Percentiles rank a stretch among this genome's conserved stretches.
phyloP scores from a whole-genome alignment of 1,139 yeast species.

The Yamadazyma dendronema region DNA sequence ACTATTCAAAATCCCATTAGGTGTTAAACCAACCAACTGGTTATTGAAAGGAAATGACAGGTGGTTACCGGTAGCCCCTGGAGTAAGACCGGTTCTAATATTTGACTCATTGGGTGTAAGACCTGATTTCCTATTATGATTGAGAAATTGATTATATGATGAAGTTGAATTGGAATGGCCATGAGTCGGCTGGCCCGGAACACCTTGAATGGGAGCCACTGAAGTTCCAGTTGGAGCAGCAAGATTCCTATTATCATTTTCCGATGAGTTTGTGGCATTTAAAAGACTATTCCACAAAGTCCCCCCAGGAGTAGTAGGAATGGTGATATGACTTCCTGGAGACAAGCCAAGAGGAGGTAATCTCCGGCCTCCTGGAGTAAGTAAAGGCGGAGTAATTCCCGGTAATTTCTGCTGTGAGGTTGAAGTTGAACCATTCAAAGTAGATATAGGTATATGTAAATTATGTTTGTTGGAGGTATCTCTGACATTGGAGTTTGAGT shows the following conservation, averaged over 20 bases:
- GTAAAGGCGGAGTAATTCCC: constrained; percentile 51
- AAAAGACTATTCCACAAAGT: constrained; percentile 48
- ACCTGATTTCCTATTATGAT: constrained; percentile 50
- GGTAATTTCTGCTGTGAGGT: constrained; percentile 27
- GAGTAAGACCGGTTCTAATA: constrained; percentile 65
- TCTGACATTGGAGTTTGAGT: neutral
- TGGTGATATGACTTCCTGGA: constrained; percentile 31
- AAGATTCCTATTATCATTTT: constrained; percentile 1
- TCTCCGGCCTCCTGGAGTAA: constrained; percentile 62
- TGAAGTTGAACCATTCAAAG: constrained; percentile 14
- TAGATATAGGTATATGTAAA: constrained; percentile 34
- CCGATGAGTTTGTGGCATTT: constrained; percentile 30
- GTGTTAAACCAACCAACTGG: constrained; percentile 38
- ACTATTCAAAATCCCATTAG: constrained; percentile 39
- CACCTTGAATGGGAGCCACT: neutral
- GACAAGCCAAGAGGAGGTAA: constrained; percentile 55
- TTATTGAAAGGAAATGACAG: constrained; percentile 27
- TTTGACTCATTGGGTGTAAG: constrained; percentile 70
- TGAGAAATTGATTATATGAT: constrained; percentile 25
- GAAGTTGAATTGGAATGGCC: constrained; percentile 7
- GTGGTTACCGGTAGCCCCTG: constrained; percentile 17
- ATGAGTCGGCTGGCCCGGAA: neutral
- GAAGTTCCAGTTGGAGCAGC: neutral
- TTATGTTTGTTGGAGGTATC: constrained; percentile 28
- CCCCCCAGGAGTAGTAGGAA: constrained; percentile 48